Conservation (phyloP, 495 filamentous ascomycete species). For the Chaetomium cochliodes region DNA sequence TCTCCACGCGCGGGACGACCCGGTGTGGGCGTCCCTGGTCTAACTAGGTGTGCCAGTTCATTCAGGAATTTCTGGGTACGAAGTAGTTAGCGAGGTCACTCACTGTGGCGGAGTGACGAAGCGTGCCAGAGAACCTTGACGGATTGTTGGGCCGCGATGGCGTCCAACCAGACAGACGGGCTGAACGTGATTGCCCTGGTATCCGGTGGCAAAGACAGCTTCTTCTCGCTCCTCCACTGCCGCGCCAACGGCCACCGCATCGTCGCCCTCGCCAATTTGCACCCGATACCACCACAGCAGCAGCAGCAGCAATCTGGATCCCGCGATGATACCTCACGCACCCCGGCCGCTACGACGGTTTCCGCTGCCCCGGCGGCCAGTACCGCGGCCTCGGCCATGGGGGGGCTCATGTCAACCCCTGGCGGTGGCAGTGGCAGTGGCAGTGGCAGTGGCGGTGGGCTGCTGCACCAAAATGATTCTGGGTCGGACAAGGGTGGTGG, state of each 20-base stretch:
- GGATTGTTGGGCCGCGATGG: not conserved
- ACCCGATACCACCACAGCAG: slow-evolving; percentile 50
- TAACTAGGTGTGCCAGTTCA: not conserved
- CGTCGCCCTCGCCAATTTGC: slow-evolving; percentile 84
- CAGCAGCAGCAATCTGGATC: not conserved
- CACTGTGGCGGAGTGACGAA: not conserved
- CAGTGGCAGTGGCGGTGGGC: too few species aligned
- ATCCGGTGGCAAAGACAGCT: slow-evolving; percentile 95
- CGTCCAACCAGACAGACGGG: slow-evolving; percentile 26
- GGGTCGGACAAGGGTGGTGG: slow-evolving; percentile 10
- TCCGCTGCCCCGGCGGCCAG: slow-evolving; percentile 20
- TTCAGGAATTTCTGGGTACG: not conserved
- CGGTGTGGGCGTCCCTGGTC: not conserved
- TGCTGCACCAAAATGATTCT: too few species aligned
- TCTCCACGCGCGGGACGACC: slow-evolving; percentile 21
- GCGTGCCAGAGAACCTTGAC: not conserved
- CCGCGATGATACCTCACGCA: not conserved
- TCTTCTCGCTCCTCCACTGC: slow-evolving; percentile 91
- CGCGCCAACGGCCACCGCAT: slow-evolving; percentile 79
- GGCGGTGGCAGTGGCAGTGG: too few species aligned
- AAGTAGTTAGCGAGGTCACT: not conserved
- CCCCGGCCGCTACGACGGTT: slow-evolving; percentile 18
- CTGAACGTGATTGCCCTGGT: slow-evolving; percentile 88
- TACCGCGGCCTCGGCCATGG: slow-evolving; percentile 21
- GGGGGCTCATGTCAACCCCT: slow-evolving; percentile 12